Base-by-base conservation (phyloP, 2,329 filamentous ascomycete species). In the Fusarium sp. region DNA sequence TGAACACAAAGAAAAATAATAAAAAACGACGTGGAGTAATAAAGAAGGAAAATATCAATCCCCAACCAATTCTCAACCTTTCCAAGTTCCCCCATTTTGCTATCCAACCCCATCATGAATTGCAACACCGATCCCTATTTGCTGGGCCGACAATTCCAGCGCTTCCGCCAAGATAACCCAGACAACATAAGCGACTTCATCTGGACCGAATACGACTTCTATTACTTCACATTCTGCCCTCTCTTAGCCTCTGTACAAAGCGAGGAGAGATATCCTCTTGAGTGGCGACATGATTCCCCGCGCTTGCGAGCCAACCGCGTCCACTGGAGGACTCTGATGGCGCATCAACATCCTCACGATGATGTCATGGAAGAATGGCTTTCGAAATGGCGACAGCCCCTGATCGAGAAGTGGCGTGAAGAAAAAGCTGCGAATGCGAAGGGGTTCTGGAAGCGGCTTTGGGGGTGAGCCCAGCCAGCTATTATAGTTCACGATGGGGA, bases 211-310 rank as follows among this genome's bases (percentile, higher is more conserved):
- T 22, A 49, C 5, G 46, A 49, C 7, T 29, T 33, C 5, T 49
- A 49, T n/a, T 49, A 33, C 11, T 49, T 49, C 12, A 22, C 15
- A 1, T 8, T 33, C 15, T 49, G 46, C 5, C n/a, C 29, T 3
- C 0, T 49, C 2, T 49, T 15, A 10, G 11, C 5, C 9, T 7
- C 46, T 0, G 5, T 5, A 3, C 3, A 33, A 17, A 0, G 0
- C 20, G 27, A 29, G 12, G 25, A 18, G 29, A 8, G 2, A 10
- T 22, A 49, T n/a, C 46, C 46, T 22, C 46, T 49, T 10, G 46
- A 49, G 18, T 49, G 46, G 29, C 29, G 15, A 7, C 3, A 33
- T 3, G 46, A 49, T 49, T 3, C 29, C 15, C 11, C 33, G 8
- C 46, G 29, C 15, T 33, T 33, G 10, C 46, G 46, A 18, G 22